Evolutionary conservation across 495 filamentous ascomycete species (phyloP), one percentile per base, ranked within the genome.

Genomic region (Articulospora tetracladia): DNA sequence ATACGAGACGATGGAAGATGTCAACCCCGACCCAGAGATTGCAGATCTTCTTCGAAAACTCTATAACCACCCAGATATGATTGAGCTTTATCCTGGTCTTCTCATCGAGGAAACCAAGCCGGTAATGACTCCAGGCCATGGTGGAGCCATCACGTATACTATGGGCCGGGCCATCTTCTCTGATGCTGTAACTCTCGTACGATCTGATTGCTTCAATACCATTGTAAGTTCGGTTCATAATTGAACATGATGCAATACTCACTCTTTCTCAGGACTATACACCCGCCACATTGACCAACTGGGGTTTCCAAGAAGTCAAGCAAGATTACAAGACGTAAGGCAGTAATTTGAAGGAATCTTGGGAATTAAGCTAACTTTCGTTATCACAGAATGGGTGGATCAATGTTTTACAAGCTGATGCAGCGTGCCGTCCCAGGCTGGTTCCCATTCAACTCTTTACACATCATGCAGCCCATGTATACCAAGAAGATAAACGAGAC

Each of bases 161-260:
- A 86, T 91, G 53, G 91, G 88, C 2, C 82, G 90, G 59, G 89
- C 87, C 2, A 86, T 96, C 50, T 77, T 96, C 4, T 92, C 89
- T 0, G 92, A 96, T 69, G 92, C 92, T 1, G 88, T 92, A 11
- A 84, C 86, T 52, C 76, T 96, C n/a, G 90, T 94, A 36, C 83
- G 92, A 28, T 87, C 90, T 13, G 92, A 96, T 69, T 80, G 92
- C 6, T 92, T 93, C 73, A 92, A 93, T 71, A 94, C 92, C n/a
- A 59, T 90, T 1, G 47, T 50, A 50, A 24, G 47, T 50, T 3
- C 1, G 1, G 1, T 22, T 3, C 13, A 24, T 50, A 1, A 20
- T 22, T 50, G 13, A 13, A 32, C 4, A 20, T 13, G 20, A 22
- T 50, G 4, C 12, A 50, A 24, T 20, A 22, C 25, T 50, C 20